Percentiles rank a stretch among this genome's conserved stretches.
Evolutionary conservation across 1,139 yeast species (phyloP).

Genomic region (Suhomyces kunorum): DNA sequence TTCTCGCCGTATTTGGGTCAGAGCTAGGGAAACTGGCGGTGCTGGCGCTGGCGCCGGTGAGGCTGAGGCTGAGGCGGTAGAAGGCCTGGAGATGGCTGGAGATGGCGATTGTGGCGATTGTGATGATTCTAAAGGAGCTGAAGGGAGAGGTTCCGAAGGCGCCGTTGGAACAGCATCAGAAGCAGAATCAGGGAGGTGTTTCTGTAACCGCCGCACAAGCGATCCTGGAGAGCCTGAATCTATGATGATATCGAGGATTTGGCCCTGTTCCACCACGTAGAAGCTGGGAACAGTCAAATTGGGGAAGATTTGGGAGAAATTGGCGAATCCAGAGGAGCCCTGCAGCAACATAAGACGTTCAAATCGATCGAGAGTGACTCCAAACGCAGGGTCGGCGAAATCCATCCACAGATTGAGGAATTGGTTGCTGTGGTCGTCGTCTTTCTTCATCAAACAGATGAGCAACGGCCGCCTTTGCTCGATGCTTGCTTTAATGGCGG

Average conservation of each 20-base stretch:
- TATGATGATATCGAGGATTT: constrained; percentile 44
- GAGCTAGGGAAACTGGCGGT: not conserved
- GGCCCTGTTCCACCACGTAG: constrained; percentile 49
- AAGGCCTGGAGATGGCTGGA: too few species aligned
- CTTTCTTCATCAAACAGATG: constrained; percentile 35
- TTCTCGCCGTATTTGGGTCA: not conserved
- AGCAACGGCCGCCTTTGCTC: constrained; percentile 39
- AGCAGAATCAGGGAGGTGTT: too few species aligned
- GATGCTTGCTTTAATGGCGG: constrained; percentile 44
- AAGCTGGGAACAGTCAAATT: constrained; percentile 49
- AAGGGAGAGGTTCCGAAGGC: too few species aligned
- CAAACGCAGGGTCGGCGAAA: constrained; percentile 6
- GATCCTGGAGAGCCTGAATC: constrained; percentile 25
- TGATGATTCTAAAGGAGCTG: not conserved
- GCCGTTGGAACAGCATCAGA: not conserved
- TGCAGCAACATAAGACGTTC: constrained; percentile 48
- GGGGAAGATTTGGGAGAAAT: constrained; percentile 54
- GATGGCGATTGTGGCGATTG: not conserved
- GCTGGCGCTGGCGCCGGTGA: not conserved
- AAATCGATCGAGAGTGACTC: constrained; percentile 21
- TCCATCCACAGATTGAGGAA: constrained; percentile 8
- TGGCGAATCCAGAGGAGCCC: constrained; percentile 47
- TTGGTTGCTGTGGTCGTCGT: constrained; percentile 14
- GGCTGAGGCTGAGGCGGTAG: not conserved
- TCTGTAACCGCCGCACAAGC: constrained; percentile 1